These are phyloP conservation scores for Cladosporium sp. DNA, from an alignment of 2,329 filamentous ascomycete species.

Conservation along the genomic window DNA sequence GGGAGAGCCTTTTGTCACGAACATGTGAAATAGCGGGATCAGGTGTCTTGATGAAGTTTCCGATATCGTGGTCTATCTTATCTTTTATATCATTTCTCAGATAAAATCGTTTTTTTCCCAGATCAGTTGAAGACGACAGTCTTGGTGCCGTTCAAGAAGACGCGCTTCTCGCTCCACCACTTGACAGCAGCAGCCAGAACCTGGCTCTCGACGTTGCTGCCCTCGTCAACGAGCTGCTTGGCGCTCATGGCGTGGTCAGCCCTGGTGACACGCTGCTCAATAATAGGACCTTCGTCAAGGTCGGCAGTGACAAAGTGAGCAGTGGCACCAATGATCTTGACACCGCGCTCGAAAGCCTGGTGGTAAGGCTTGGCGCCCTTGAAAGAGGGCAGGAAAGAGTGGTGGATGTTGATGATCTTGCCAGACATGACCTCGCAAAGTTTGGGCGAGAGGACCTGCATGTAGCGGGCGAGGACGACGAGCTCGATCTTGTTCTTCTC, in stretches of 20 bases:
- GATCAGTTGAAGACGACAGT: conserved; percentile 68
- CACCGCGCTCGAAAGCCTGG: conserved; percentile 78
- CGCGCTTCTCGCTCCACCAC: conserved; percentile 73
- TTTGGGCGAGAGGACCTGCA: conserved; percentile 75
- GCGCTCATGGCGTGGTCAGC: conserved; percentile 74
- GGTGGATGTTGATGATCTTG: conserved; percentile 89
- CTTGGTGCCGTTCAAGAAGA: conserved; percentile 75
- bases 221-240: conserved; percentile 72
- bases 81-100: neutral
- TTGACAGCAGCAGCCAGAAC: conserved; percentile 77
- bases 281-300: conserved; percentile 81
- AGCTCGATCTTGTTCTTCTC: conserved; percentile 67
- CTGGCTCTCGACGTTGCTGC: conserved; percentile 79
- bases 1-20: too few relatives aligned
- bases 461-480: conserved; percentile 77
- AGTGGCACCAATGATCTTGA: conserved; percentile 84
- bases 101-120: neutral
- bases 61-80: neutral
- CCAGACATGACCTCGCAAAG: conserved; percentile 77
- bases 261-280: conserved; percentile 74
- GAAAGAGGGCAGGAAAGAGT: conserved; percentile 80
- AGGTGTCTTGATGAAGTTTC: neutral
- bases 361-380: conserved; percentile 87
- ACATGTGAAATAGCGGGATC: too few relatives aligned
- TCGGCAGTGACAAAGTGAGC: conserved; percentile 84